These are phyloP conservation scores for Mortierella sp. DNA, from an alignment of 371 early-diverging fungal species.

Conservation along the genomic window DNA sequence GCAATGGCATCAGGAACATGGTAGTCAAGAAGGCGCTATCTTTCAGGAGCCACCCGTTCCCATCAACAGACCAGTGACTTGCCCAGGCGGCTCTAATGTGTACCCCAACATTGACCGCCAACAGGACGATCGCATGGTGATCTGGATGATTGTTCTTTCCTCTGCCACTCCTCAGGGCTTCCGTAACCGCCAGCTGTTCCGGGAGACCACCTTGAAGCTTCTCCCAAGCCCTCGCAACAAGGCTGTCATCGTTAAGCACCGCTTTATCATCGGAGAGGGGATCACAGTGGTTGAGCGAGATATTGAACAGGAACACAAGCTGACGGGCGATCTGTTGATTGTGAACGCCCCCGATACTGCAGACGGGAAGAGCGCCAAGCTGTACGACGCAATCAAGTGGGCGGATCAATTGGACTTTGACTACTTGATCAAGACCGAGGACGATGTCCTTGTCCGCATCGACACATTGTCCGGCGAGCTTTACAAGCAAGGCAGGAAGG, in stretches of 20 bases:
- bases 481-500: constrained; percentile 42
- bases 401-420: constrained; percentile 67
- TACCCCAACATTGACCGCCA: constrained; percentile 10
- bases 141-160: constrained; percentile 66
- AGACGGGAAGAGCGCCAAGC: constrained; percentile 65
- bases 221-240: constrained; percentile 63
- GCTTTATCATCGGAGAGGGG: constrained; percentile 67
- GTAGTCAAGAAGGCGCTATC: constrained; percentile 1
- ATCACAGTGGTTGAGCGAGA: constrained; percentile 54
- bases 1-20: not conserved
- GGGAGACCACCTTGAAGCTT: constrained; percentile 68
- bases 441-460: constrained; percentile 55
- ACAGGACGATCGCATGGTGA: constrained; percentile 39
- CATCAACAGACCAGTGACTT: constrained; percentile 32
- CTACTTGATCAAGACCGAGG: constrained; percentile 60
- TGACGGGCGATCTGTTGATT: constrained; percentile 63
- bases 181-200: constrained; percentile 64
- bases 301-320: constrained; percentile 60
- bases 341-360: constrained; percentile 64
- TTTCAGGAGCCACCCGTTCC: constrained; percentile 55
- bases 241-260: constrained; percentile 62
- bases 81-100: not conserved
- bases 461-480: constrained; percentile 50
- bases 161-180: constrained; percentile 70
- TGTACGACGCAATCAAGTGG: constrained; percentile 70